Base-by-base conservation (phyloP, 768 basidiomycete species). In the Pulveroboletus ravenelii region DNA sequence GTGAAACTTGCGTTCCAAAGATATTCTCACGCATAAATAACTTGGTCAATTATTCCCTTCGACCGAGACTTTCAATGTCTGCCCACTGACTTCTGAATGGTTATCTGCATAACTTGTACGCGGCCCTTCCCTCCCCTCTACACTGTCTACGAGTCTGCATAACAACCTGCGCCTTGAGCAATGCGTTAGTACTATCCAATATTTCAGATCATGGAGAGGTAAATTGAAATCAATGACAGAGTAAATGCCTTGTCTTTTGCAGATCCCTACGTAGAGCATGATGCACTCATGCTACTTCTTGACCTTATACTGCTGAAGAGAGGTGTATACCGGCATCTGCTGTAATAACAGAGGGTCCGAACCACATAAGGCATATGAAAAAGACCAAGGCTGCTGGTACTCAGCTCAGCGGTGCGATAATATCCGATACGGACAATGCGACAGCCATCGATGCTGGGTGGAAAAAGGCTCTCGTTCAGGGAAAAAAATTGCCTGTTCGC, bases 231-330 rank as follows among this genome's bases (percentile, higher is more conserved):
- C 41, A 40, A 20, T 10, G 30, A n/a, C 55, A 87, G 87, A 68
- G 72, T 23, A 70, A 70, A 47, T 89, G 87, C 60, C 76, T 74
- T 34, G 68, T 71, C 25, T 90, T n/a, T 92, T 60, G 89, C 84
- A 0, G 91, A 93, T 67, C 88, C 88, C 50, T 93, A 92, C 58
- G 87, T 92, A 52, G 90, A 93, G 63, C 85, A 92, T 54, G 89
- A 92, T 63, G 70, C 75, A 0, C 69, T 92, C 52, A 85, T 81
- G 2, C 70, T 92, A 17, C 68, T 88, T 6, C 74, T 93, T 36
- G 91, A 93, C 69, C 75, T 93, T 2, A 85, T 93, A 45, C 74
- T 93, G 20, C 74, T 93, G 20, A 92, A 92, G 66, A 71, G 85
- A 34, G 89, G 80, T 12, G 90, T 92, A 3, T 92, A 86, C 61